Percentiles rank a stretch among this genome's conserved stretches.
These are phyloP conservation scores for Asclepias syriaca DNA, from an alignment of 257 asterid species.

Conservation along the genomic window DNA sequence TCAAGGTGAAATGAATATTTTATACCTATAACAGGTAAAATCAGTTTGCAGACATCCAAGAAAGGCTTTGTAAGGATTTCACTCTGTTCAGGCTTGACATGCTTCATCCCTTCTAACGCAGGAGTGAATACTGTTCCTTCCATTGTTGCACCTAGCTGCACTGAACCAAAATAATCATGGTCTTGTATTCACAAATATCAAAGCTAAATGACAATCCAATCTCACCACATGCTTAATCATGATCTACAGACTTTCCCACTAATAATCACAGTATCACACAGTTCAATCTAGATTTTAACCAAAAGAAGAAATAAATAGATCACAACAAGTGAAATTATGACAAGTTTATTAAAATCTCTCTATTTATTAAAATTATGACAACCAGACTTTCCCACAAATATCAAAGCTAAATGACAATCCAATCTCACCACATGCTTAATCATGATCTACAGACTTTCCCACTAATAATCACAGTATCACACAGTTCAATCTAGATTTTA, in stretches of 20 bases:
- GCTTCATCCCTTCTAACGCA: slow-evolving; percentile 87
- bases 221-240: not conserved
- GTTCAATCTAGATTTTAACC: not conserved
- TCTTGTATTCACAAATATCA: not conserved
- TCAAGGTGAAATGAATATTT: not conserved
- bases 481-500: not conserved
- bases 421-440: not conserved
- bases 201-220: not conserved
- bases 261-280: not conserved
- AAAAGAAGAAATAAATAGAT: slow-evolving; percentile 6
- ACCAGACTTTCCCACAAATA: too few species aligned
- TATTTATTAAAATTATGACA: too few species aligned
- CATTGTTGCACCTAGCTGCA: slow-evolving; percentile 46
- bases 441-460: not conserved
- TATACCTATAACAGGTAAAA: slow-evolving; percentile 84
- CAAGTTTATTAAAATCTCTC: not conserved
- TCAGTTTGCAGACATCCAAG: slow-evolving; percentile 86
- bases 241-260: not conserved
- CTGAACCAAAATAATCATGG: not conserved
- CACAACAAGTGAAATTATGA: not conserved
- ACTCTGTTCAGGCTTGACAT: slow-evolving; percentile 79
- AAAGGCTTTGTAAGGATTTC: slow-evolving; percentile 78
- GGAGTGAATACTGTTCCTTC: slow-evolving; percentile 86
- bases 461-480: not conserved
- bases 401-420: not conserved